Evolutionary conservation across 1,139 yeast genomes (phyloP), one percentile per base, ranked within the genome.

Genomic region (Suhomyces maxii): DNA sequence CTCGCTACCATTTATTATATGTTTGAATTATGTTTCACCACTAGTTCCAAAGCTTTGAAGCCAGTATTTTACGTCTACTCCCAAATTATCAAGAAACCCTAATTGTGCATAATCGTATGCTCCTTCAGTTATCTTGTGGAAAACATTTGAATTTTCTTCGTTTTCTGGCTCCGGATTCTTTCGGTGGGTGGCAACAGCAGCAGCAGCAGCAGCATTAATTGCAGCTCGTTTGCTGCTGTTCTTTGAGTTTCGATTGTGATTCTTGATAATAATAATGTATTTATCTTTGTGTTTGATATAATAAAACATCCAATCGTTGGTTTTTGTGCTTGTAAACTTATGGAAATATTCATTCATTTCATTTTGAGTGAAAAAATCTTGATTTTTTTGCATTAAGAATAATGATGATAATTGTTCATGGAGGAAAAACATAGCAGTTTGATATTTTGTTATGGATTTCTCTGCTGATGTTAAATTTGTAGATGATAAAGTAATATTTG

Each of bases 251-350:
- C 64, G 65, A 45, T 66, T 71, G 43, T 62, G 64, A 49, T 71
- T 72, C 49, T 71, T 71, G 10, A 75, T 68, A 34, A 73, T 63
- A 12, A 73, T 60, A 33, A 73, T 67, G 47, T 58, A 64, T 47
- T 67, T 68, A 7, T 57, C 60, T 11, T 63, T 60, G 49, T 66
- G 60, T 36, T 61, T 62, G 40, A 73, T 57, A 49, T 67, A 70
- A 56, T 75, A 75, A 52, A 75, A 66, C 71, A 74, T 69, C 79
- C 79, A 75, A 55, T 73, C 77, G 45, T 68, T 72, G 31, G 55
- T 52, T 45, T 65, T 68, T 45, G 67, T 68, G 46, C 69, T 66
- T 38, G 70, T 69, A 54, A 73, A 74, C 50, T 75, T 75, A 55
- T 75, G 79, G 45, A 73, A 70, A 52, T 63, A 71, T 56, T 75